Evolutionary conservation across 805 yeast species (phyloP), one percentile per base, ranked within the genome.

Genomic region (Lipomyces sp.): DNA sequence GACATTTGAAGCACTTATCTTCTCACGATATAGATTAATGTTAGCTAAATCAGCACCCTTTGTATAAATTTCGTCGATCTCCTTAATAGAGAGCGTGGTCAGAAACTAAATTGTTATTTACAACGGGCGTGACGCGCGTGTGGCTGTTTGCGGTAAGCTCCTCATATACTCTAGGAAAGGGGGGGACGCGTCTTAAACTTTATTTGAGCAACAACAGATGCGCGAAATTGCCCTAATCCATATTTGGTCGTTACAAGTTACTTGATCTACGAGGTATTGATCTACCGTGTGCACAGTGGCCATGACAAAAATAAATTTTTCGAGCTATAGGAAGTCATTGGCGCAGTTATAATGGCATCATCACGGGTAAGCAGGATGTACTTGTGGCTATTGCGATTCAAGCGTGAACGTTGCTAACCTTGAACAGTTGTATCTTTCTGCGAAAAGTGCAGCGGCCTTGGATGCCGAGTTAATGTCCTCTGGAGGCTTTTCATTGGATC

Each of bases 391-490:
- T 24, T 15, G 4, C 39, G 39, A 37, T 15, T 4, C 8, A 24
- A n/a, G 6, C 48, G 18, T 11, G 24, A 42, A 42, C 3, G 18
- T 42, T 5, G n/a, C 48, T 15, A 15, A 11, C 8, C 39, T 18
- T 15, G 4, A 24, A 42, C n/a, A 64, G 61, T 33, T 62, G 64
- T 70, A 73, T 37, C 68, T 77, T 24, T 63, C 72, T 24, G 79
- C 80, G 0, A 63, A 66, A 24, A 79, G 85, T 0, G 98, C 98
- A 0, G 88, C 94, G 0, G 84, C 84, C 53, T 83, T 94, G 34
- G 99, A 94, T 74, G 82, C 84, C 69, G 97, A 93, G 73, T 82
- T 94, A 66, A 94, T 95, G 98, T 87, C 95, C 0, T 78, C 89
- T 0, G 87, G 87, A 1, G 95, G 91, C 0, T 91, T 87, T 79